Evolutionary conservation across 2,329 filamentous ascomycete genomes (phyloP).

Genomic region (Sporothrix phasma): DNA sequence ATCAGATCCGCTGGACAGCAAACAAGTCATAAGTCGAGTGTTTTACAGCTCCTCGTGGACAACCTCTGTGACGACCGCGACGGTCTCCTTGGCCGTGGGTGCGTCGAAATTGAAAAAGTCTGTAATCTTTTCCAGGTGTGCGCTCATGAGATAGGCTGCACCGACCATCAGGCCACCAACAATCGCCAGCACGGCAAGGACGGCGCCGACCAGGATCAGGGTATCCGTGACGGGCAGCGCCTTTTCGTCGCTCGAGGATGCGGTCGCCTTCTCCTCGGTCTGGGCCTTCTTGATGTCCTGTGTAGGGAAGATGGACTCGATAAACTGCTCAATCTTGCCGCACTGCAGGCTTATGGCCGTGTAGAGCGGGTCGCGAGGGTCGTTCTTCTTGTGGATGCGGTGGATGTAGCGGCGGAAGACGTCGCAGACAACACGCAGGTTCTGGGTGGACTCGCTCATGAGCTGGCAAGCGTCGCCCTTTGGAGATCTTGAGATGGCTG

Average conservation of each 20-base stretch:
- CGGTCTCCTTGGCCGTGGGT: background rate
- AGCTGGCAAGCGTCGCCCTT: constrained; percentile 84
- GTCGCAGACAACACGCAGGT: constrained; percentile 69
- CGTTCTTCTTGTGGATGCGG: constrained; percentile 87
- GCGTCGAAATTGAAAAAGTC: constrained; percentile 23
- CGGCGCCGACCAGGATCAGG: constrained; percentile 55
- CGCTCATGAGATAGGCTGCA: constrained; percentile 69
- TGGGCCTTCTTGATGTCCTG: constrained; percentile 59
- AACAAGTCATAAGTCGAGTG: background rate
- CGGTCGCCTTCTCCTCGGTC: constrained; percentile 26
- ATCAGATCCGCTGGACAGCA: background rate
- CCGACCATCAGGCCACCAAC: constrained; percentile 76
- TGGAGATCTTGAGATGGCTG: constrained; percentile 90
- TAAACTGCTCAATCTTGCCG: constrained; percentile 90
- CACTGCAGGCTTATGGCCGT: constrained; percentile 85
- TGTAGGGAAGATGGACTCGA: constrained; percentile 82
- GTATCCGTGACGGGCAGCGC: constrained; percentile 48
- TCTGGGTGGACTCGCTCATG: constrained; percentile 90
- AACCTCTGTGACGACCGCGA: background rate
- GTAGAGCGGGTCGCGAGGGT: constrained; percentile 85
- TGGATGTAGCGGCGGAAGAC: constrained; percentile 70
- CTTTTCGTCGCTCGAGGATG: constrained; percentile 26
- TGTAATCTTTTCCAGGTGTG: constrained; percentile 65
- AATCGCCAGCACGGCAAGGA: constrained; percentile 57
- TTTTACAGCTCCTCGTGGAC: constrained; percentile 27